Evolutionary conservation across 108 stramenopile species (phyloP).

Genomic region (Aurantiochytrium sp.): DNA sequence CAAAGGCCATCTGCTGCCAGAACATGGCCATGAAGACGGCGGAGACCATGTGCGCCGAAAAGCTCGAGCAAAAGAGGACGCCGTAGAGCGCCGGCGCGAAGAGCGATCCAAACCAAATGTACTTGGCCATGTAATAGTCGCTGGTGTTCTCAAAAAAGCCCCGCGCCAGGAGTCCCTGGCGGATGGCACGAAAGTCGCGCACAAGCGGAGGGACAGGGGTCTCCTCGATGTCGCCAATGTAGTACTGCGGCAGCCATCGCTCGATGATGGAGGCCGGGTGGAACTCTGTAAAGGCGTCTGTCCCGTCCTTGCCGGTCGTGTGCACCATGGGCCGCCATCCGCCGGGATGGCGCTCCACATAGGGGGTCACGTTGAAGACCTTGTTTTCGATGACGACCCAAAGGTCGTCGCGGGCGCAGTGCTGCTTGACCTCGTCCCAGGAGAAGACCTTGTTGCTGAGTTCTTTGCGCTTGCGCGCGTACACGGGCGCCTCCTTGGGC

Average conservation of each 20-base stretch:
- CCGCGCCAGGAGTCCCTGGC: slow-evolving; percentile 35
- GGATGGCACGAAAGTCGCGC: slow-evolving; percentile 48
- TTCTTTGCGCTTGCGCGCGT: background rate
- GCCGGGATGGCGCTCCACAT: slow-evolving; percentile 59
- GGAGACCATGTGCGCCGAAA: slow-evolving; percentile 23
- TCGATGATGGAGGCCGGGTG: slow-evolving; percentile 54
- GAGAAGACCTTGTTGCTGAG: slow-evolving; percentile 36
- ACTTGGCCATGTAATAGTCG: slow-evolving; percentile 29
- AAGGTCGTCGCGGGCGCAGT: slow-evolving; percentile 74
- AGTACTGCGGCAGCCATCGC: slow-evolving; percentile 46
- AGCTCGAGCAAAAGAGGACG: background rate
- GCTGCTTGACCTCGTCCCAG: slow-evolving; percentile 72
- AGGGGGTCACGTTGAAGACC: slow-evolving; percentile 65
- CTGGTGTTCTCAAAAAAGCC: slow-evolving; percentile 38
- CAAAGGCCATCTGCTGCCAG: slow-evolving; percentile 80
- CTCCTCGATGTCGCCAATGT: slow-evolving; percentile 53
- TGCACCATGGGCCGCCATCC: slow-evolving; percentile 57
- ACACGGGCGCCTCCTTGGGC: background rate
- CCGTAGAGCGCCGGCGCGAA: slow-evolving; percentile 13
- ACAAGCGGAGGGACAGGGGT: slow-evolving; percentile 37
- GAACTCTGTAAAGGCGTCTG: slow-evolving; percentile 60
- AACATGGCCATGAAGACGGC: slow-evolving; percentile 55
- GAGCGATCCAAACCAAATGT: slow-evolving; percentile 18
- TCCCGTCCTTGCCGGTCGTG: slow-evolving; percentile 64
- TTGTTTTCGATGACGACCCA: slow-evolving; percentile 64